These are phyloP conservation scores for Lignosus rhinocerotis DNA, from an alignment of 1,284 basidiomycete genomes.

Conservation along the genomic window DNA sequence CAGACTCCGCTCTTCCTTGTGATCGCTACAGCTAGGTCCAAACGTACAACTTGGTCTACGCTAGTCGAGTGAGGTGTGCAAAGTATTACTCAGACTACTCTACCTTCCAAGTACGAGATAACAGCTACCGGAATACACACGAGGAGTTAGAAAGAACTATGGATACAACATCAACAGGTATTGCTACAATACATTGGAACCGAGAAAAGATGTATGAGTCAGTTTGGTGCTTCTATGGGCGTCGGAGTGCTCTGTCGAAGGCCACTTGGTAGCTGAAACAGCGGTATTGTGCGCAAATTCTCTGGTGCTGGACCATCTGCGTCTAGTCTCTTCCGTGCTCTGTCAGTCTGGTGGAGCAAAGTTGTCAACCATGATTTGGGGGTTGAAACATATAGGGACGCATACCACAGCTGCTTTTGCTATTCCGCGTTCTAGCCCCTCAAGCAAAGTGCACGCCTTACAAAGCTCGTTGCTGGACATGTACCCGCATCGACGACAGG, in stretches of 20 bases:
- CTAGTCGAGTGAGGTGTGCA: too few relatives aligned
- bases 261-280: slow-evolving; percentile 42
- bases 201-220: neutral
- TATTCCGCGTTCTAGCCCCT: slow-evolving; percentile 87
- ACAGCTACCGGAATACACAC: too few relatives aligned
- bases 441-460: slow-evolving; percentile 89
- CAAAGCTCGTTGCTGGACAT: slow-evolving; percentile 92
- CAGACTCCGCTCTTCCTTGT: too few relatives aligned
- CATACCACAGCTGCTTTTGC: slow-evolving; percentile 62
- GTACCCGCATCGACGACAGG: slow-evolving; percentile 86
- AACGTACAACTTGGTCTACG: too few relatives aligned
- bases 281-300: slow-evolving; percentile 67
- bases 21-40: too few relatives aligned
- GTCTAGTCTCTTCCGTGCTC: slow-evolving; percentile 60
- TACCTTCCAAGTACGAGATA: too few relatives aligned
- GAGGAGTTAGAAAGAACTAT: too few relatives aligned
- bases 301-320: slow-evolving; percentile 58
- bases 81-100: too few relatives aligned
- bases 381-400: slow-evolving; percentile 33
- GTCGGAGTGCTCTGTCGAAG: neutral
- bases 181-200: neutral
- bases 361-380: neutral
- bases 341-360: slow-evolving; percentile 53
- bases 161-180: neutral
- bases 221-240: neutral